Base-by-base conservation (phyloP, 2,329 filamentous ascomycete genomes). In the Pestalotiopsis sp. region DNA sequence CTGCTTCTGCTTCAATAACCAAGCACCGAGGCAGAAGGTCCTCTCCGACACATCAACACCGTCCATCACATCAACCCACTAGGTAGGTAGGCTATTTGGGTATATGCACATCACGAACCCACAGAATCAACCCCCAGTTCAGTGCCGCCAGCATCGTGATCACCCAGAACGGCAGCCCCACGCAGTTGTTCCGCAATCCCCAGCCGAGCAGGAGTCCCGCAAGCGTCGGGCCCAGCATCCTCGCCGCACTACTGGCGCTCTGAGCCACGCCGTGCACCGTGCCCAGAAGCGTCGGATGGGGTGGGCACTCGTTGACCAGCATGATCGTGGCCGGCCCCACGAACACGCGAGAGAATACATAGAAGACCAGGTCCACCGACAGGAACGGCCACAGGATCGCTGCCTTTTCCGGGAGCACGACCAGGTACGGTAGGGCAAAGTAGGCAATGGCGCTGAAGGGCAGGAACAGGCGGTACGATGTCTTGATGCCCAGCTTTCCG, bases 191-290 rank as follows among this genome's bases (percentile, higher is more conserved):
- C 31, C 38, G 25, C 59, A 62, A 39, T 36, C 59, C 59, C 59
- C 59, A 62, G 17, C 59, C 59, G 25, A 62, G 59, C 2, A 62
- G 4, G 17, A 39, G 20, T 5, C 62, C 62, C 11, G 39, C 62
- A 49, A 64, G 13, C 20, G 62, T 36, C 27, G 62, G 62, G 2
- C 62, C 62, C 11, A 64, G 38, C 39, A 56, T 52, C 23, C 62
- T 14, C 20, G 62, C 62, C 62, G 38, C 36, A 27, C 62, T 64
- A 36, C 62, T 64, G 6, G 62, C 38, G 17, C 62, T 64, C 38
- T 64, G 62, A 13, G 39, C 62, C 62, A 64, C 45, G 27, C 62
- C 62, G 27, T 64, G 62, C n/a, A 64, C 45, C 38, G 62, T 64
- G 12, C 62, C 62, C 38, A 64, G 27, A 1, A 64, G 39, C 7